These are phyloP conservation scores for Boletales sp. DNA, from an alignment of 768 basidiomycete species.

Conservation along the genomic window DNA sequence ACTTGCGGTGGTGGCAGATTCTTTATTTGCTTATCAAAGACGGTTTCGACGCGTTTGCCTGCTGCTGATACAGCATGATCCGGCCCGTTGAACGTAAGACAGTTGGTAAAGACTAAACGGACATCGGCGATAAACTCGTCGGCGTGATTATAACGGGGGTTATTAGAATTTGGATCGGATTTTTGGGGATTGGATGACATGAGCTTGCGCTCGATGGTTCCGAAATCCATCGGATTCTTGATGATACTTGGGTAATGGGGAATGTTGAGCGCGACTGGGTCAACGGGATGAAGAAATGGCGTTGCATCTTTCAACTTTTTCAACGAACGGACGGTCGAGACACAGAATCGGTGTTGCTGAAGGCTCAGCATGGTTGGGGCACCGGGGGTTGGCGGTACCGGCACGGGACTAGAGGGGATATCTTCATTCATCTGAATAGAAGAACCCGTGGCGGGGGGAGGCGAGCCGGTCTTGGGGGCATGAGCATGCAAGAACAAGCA, in stretches of 20 bases:
- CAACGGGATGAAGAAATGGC: conserved; percentile 86
- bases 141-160: conserved; percentile 72
- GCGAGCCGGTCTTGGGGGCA: conserved; percentile 64
- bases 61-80: conserved; percentile 77
- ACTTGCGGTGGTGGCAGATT: conserved; percentile 76
- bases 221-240: conserved; percentile 91
- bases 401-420: conserved; percentile 12
- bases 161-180: conserved; percentile 62
- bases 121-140: conserved; percentile 87
- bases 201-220: conserved; percentile 89
- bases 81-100: conserved; percentile 88
- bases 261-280: conserved; percentile 75
- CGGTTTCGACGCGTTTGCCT: conserved; percentile 77
- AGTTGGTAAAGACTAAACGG: conserved; percentile 85
- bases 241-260: conserved; percentile 89
- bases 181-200: conserved; percentile 73
- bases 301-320: conserved; percentile 83
- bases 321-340: conserved; percentile 71
- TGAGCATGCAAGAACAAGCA: conserved; percentile 53
- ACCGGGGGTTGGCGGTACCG: background rate
- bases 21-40: conserved; percentile 86
- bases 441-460: conserved; percentile 58
- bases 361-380: conserved; percentile 47
- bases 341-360: conserved; percentile 76
- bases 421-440: conserved; percentile 32